Base-by-base conservation (phyloP, 1,284 basidiomycete species). In the Rugosomyces carneus region DNA sequence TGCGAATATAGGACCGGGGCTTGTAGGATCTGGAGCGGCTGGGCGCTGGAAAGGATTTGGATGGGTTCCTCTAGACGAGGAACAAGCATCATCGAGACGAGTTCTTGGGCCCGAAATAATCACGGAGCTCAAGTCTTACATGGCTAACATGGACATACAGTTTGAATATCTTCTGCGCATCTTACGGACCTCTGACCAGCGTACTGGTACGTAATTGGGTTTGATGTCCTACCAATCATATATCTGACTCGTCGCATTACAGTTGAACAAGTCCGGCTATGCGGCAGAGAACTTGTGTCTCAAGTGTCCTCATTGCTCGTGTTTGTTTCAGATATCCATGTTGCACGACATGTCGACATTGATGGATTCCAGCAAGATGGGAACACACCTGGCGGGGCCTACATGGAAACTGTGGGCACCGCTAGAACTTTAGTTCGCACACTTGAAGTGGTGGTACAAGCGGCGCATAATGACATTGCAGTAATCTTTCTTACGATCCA, bases 11-110 rank as follows among this genome's bases (percentile, higher is more conserved):
- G 88, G 87, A 0, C 62, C 79, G 13, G 84, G 85, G n/a, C 67
- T 88, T 21, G 74, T 84, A 41, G 87, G 86, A 15, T 81, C 80
- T 9, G 86, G 87, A 6, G 68, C 71, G 44, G 84, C 71, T 21
- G 85, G 73, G 5, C 66, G 67, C 20, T 89, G 86, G 87, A 85
- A 77, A 56, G 88, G 87, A n/a, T 84, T 87, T 53, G 87, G 87
- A 21, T 89, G 81, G 71, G 73, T 85, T 27, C 69, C 76, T 18
- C 59, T 75, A 21, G 71, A 73, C 36, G 73, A 77, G 23, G 69
- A 68, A 7, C 65, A 66, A 15, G 69, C 72, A 21, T 62, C 70
- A 27, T 78, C 81, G 3, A 67, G 70, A 52, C 72, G 67, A 40
- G 57, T 70, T 10, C 63, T 89, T 41, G 67, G 68, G 21, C 62